Percentiles rank a stretch among this genome's conserved stretches.
Conservation (phyloP, 2,329 filamentous ascomycete species). For the Arthroderma sp. region DNA sequence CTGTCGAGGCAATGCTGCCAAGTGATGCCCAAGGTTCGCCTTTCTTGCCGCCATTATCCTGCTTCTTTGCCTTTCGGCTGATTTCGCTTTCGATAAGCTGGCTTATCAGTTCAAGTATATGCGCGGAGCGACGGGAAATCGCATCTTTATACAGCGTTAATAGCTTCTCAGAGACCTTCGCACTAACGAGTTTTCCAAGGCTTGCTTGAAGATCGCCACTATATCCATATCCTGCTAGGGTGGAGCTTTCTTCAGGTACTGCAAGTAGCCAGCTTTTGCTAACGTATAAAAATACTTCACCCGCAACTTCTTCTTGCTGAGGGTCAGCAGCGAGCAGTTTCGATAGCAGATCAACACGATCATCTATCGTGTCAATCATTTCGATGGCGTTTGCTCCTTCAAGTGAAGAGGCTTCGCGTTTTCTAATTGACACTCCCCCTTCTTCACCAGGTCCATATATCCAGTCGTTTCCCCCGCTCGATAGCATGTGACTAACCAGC, state of each 20-base stretch:
- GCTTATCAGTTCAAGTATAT: slow-evolving; percentile 28
- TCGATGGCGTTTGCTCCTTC: slow-evolving; percentile 18
- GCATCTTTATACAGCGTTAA: slow-evolving; percentile 31
- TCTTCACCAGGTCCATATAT: slow-evolving; percentile 18
- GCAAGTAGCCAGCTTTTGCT: slow-evolving; percentile 30
- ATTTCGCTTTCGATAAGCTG: slow-evolving; percentile 28
- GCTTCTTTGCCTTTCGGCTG: slow-evolving; percentile 1
- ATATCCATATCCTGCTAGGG: slow-evolving; percentile 8
- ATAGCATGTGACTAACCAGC: slow-evolving; percentile 28
- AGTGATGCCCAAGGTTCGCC: slow-evolving; percentile 19
- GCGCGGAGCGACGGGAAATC: slow-evolving; percentile 27
- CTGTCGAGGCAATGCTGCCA: slow-evolving; percentile 20
- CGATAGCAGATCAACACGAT: slow-evolving; percentile 25
- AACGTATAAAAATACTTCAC: slow-evolving; percentile 30
- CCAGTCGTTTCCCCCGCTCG: slow-evolving; percentile 27
- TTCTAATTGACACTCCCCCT: slow-evolving; percentile 17
- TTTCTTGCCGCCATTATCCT: too few relatives aligned
- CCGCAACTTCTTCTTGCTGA: slow-evolving; percentile 26
- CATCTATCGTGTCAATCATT: slow-evolving; percentile 24
- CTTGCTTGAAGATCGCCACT: slow-evolving; percentile 17
- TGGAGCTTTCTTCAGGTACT: slow-evolving; percentile 3
- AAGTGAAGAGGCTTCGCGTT: slow-evolving; percentile 11
- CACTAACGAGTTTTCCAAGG: slow-evolving; percentile 25
- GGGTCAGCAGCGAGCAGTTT: slow-evolving; percentile 26
- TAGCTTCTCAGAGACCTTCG: slow-evolving; percentile 30